These are phyloP conservation scores for Diplodia corticola DNA, from an alignment of 2,329 filamentous ascomycete genomes.

Conservation along the genomic window DNA sequence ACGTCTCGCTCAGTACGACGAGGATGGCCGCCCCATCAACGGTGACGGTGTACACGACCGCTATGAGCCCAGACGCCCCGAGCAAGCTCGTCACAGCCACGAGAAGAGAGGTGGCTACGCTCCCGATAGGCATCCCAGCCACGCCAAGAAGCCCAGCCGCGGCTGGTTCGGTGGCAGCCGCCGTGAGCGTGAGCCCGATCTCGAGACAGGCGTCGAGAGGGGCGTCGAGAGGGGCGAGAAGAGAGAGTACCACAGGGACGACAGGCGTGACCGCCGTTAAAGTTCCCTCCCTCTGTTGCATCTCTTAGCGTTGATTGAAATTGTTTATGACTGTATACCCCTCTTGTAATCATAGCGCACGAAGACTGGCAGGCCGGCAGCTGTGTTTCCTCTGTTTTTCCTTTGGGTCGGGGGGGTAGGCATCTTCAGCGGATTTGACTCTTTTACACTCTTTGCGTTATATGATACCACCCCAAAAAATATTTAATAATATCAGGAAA, in stretches of 20 bases:
- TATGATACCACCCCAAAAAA: conserved; percentile 11
- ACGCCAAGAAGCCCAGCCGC: neutral
- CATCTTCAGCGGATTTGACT: neutral
- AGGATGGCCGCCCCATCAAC: conserved; percentile 24
- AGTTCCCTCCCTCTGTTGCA: neutral
- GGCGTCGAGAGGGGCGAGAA: conserved; percentile 12
- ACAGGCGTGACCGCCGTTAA: conserved; percentile 5
- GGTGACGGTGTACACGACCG: conserved; percentile 14
- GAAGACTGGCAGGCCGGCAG: conserved; percentile 15
- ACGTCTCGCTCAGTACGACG: conserved; percentile 27
- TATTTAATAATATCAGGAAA: neutral
- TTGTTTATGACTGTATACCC: conserved; percentile 16
- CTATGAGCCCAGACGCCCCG: conserved; percentile 16
- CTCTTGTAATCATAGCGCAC: conserved; percentile 9
- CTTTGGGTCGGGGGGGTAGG: neutral
- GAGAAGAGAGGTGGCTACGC: conserved; percentile 20
- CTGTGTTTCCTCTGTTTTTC: neutral
- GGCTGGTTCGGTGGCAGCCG: conserved; percentile 23
- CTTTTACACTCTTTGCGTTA: neutral
- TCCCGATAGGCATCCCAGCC: conserved; percentile 2
- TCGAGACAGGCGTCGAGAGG: neutral
- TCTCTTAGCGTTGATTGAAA: neutral
- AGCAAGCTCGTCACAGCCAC: conserved; percentile 3
- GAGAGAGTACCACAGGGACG: neutral
- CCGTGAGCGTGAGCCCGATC: conserved; percentile 18